These are phyloP conservation scores for Pholiota microspora DNA, from an alignment of 768 basidiomycete species.

Conservation along the genomic window DNA sequence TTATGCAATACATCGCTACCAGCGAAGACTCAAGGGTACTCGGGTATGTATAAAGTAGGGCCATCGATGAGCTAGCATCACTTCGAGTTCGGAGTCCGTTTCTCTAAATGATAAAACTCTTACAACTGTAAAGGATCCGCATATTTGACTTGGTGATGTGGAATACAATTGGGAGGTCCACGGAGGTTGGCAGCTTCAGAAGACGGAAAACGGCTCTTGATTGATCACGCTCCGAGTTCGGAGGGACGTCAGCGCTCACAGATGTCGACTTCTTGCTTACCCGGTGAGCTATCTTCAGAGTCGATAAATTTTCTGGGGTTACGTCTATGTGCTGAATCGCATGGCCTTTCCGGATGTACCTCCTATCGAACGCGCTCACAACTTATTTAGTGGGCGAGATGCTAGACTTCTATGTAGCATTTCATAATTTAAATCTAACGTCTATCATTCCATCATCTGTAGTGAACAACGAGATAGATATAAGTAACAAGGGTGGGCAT, in stretches of 20 bases:
- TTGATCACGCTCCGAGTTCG: neutral
- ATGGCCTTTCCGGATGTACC: no score
- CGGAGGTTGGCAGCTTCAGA: neutral
- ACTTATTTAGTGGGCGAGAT: no score
- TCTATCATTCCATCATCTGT: no score
- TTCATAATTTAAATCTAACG: no score
- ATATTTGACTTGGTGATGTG: neutral
- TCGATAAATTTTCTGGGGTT: neutral
- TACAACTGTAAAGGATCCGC: neutral
- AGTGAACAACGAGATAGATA: no score
- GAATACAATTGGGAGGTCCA: neutral
- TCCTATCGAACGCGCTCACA: no score
- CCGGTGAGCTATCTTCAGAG: conserved; percentile 2
- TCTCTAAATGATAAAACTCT: neutral
- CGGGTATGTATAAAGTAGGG: neutral
- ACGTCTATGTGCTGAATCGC: no score
- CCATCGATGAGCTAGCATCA: neutral
- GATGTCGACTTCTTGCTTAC: neutral
- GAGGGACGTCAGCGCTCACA: neutral
- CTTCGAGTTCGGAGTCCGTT: no score
- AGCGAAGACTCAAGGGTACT: no score
- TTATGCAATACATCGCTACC: no score
- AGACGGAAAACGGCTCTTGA: neutral
- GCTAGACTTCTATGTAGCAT: no score
- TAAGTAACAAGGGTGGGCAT: no score